A percentile compares a stretch with the other conserved stretches of the same genome.
Conservation (phyloP, 169 alveolate genomes). For the Babesia bovis region DNA sequence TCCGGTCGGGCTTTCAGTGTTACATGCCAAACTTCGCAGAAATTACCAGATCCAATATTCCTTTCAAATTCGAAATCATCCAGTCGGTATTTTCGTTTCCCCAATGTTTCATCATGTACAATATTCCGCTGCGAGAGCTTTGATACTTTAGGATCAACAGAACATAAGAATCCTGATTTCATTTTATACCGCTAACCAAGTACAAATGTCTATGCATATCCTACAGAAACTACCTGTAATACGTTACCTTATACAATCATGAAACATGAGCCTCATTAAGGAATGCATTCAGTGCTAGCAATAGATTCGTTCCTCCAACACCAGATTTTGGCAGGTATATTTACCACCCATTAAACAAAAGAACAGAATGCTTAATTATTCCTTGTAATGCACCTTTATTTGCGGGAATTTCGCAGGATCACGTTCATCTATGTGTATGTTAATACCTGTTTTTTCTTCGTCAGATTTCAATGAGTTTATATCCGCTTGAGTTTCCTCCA, state of each 20-base stretch:
- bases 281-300: too few relatives aligned
- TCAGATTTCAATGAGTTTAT: constrained; percentile 18
- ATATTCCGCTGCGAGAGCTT: constrained; percentile 12
- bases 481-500: constrained; percentile 59
- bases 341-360: too few relatives aligned
- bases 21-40: constrained; percentile 80
- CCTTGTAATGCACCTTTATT: constrained; percentile 57
- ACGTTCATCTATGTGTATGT: constrained; percentile 59
- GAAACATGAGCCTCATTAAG: too few relatives aligned
- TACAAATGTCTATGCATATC: too few relatives aligned
- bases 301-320: too few relatives aligned
- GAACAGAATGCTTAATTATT: too few relatives aligned
- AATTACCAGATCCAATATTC: constrained; percentile 79
- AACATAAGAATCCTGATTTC: constrained; percentile 55
- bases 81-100: constrained; percentile 58
- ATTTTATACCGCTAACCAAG: too few relatives aligned
- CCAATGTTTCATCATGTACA: constrained; percentile 17
- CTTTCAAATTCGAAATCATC: constrained; percentile 80
- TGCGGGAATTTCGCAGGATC: constrained; percentile 13
- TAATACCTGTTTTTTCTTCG: constrained; percentile 46
- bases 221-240: too few relatives aligned
- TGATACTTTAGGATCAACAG: constrained; percentile 53
- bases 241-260: too few relatives aligned
- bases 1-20: constrained; percentile 72
- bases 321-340: too few relatives aligned